Percentiles rank a stretch among this genome's conserved stretches.
These are phyloP conservation scores for Croton setiger DNA, from an alignment of 441 rosid genomes.

Conservation along the genomic window DNA sequence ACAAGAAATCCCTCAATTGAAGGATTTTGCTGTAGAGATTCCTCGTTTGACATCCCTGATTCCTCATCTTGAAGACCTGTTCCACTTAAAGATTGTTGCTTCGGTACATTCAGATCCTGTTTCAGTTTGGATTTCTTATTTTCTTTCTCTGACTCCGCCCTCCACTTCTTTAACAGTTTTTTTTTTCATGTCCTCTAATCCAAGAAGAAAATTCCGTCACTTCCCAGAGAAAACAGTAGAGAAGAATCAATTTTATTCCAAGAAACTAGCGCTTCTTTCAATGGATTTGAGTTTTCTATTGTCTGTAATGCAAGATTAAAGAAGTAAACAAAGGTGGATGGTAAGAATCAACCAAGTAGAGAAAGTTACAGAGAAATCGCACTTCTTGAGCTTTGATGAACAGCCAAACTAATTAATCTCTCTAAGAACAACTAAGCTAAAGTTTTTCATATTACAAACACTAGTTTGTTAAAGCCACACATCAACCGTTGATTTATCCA, in stretches of 20 bases:
- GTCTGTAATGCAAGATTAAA: background rate
- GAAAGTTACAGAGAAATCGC: too few relatives aligned
- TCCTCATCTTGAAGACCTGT: constrained; percentile 15
- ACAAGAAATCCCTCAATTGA: background rate
- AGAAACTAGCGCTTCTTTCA: background rate
- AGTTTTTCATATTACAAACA: too few relatives aligned
- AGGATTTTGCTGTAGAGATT: background rate
- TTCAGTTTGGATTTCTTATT: background rate
- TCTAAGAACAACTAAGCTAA: too few relatives aligned
- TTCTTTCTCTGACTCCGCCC: constrained; percentile 7
- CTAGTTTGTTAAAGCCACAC: too few relatives aligned
- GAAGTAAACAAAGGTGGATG: too few relatives aligned
- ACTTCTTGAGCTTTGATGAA: too few relatives aligned
- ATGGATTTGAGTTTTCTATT: background rate
- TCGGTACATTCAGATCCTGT: constrained; percentile 24
- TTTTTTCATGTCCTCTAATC: too few relatives aligned
- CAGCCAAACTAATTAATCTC: too few relatives aligned
- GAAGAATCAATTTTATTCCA: background rate
- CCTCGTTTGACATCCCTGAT: background rate
- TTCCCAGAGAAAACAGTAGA: background rate
- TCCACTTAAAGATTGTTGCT: constrained; percentile 2
- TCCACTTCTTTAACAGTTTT: background rate
- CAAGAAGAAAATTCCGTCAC: background rate
- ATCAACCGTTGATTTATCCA: too few relatives aligned
- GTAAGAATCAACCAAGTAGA: too few relatives aligned